Base-by-base conservation (phyloP, 2,329 filamentous ascomycete species). In the Diplodia corticola region DNA sequence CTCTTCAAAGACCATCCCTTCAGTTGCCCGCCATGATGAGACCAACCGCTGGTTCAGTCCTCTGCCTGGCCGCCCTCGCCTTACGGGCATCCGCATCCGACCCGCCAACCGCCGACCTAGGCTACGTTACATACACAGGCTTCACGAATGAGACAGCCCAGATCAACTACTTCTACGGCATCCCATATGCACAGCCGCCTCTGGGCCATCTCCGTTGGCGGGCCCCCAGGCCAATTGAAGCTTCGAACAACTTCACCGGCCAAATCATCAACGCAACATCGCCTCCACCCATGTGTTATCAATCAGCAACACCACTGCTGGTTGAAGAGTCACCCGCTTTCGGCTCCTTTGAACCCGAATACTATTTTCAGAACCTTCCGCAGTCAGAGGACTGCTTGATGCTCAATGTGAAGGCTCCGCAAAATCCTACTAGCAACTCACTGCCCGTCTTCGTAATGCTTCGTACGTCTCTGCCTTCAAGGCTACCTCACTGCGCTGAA, bases 301-400 rank as follows among this genome's bases (percentile, higher is more conserved):
- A 75, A 67, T 71, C 71, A 5, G 64, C 55, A 37, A 70, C 74
- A 28, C 4, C 37, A 2, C 53, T 30, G 13, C 10, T 63, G 33
- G 44, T 24, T 6, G 46, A n/a, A n/a, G n/a, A 51, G 15, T 28
- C 37, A 4, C 24, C 17, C 33, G n/a, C 4, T 9, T 30, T 54
- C 35, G 10, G 22, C 15, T 5, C 54, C 1, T 57, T 44, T 26
- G 55, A 37, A 10, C 55, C 37, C 17, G 55, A 60, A 4, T 60
- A 60, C 12, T 26, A 5, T 40, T 15, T 28, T 15, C 30, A 64
- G 28, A 26, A 37, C 5, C 2, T 44, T 20, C 28, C 63, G 28
- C 63, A 64, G 28, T 64, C 75, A 30, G 78, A 81, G 67, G 78
- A 81, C 68, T 81, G 79, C 68, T 65, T 81, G 55, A 75, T 78